phyloP scores from a whole-genome alignment of 2,329 filamentous ascomycete genomes.

The Colletotrichum sp. region DNA sequence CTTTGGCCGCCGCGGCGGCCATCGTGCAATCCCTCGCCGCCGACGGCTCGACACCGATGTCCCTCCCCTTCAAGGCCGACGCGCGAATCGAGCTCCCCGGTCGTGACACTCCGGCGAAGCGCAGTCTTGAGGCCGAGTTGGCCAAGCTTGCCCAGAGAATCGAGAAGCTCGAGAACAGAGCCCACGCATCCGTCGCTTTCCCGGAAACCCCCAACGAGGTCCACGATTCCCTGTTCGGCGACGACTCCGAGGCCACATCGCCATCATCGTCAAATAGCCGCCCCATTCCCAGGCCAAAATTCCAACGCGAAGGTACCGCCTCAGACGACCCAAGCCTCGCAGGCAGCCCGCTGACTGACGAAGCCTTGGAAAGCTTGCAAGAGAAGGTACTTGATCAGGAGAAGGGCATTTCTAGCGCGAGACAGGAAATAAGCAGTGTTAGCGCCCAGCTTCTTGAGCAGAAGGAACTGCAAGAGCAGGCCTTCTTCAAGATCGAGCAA shows the following conservation, averaged over 20 bases:
- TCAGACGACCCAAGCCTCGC: slow-evolving; percentile 27
- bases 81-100: slow-evolving; percentile 76
- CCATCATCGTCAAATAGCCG: slow-evolving; percentile 47
- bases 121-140: slow-evolving; percentile 81
- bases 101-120: slow-evolving; percentile 75
- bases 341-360: slow-evolving; percentile 51
- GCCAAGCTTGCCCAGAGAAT: slow-evolving; percentile 79
- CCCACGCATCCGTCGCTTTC: slow-evolving; percentile 66
- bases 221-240: slow-evolving; percentile 67
- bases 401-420: slow-evolving; percentile 87
- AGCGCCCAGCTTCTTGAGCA: slow-evolving; percentile 86
- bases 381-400: slow-evolving; percentile 95
- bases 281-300: slow-evolving; percentile 20
- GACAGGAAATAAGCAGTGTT: slow-evolving; percentile 83
- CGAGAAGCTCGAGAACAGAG: slow-evolving; percentile 81
- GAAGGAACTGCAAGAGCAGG: slow-evolving; percentile 82
- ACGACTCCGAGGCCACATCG: slow-evolving; percentile 56
- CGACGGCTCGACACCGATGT: slow-evolving; percentile 42
- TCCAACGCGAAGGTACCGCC: slow-evolving; percentile 25
- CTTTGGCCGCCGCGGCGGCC: slow-evolving; percentile 58
- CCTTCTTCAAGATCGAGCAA: slow-evolving; percentile 82
- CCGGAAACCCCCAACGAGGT: slow-evolving; percentile 85
- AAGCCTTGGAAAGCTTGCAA: slow-evolving; percentile 83
- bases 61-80: slow-evolving; percentile 45
- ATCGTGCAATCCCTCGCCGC: slow-evolving; percentile 58